Base-by-base conservation (phyloP, 2,329 filamentous ascomycete genomes). In the Alternaria novae-zelandiae region DNA sequence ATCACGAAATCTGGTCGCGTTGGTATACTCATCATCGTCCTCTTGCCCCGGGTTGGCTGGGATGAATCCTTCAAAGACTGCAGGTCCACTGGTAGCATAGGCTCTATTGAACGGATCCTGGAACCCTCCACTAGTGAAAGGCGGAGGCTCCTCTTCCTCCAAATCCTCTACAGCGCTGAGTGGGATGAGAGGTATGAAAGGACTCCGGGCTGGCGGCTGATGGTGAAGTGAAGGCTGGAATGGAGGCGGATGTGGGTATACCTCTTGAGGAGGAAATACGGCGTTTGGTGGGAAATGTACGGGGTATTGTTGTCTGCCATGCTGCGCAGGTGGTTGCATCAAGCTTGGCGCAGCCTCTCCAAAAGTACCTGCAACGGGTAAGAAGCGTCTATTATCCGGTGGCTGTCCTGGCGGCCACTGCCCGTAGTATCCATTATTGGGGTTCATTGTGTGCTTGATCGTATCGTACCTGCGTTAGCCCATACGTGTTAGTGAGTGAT, bases 31-130 rank as follows among this genome's bases (percentile, higher is more conserved):
- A 44, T 74, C 73, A 54, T 80, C 79, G 12, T 80, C 71, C 46
- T 78, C 74, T 25, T 71, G 68, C 25, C 70, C 75, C 17, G 76
- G 75, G 12, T 62, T 61, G 12, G 75, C 76, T 41, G 79, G 79
- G 53, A 81, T 79, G 54, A 78, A 81, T 6, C 79, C 80, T 64
- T 82, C 79, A 57, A 80, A 78, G 25, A 81, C 73, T 10, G 79
- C 69, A 11, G 77, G 78, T 23, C 69, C 74, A 46, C 60, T 71
- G 11, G 67, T 70, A 49, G 67, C 59, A 54, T 74, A 77, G 3
- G 66, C 67, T 54, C 68, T 63, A 36, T 67, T 72, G 46, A 76
- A 71, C 20, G 70, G 57, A 30, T 76, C 74, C 17, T 67, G 63
- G 20, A 66, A 61, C n/a, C 53, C 56, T n/a, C 59, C 55, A 28